Evolutionary conservation across 495 filamentous ascomycete species (phyloP).

Genomic region (Tetracladium marchalianum): DNA sequence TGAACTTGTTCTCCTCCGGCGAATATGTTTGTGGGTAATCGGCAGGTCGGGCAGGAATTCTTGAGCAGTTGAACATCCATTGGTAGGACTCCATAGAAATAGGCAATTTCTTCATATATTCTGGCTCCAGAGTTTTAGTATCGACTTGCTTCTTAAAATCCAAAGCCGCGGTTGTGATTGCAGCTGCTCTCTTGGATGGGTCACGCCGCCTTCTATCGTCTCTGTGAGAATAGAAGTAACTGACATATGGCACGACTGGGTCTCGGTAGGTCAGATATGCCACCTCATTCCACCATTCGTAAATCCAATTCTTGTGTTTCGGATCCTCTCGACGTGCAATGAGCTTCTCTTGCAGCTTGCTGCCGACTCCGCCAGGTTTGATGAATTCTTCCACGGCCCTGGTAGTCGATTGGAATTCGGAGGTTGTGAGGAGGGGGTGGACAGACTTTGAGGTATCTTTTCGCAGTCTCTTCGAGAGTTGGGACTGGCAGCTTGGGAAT

Average conservation of each 20-base stretch:
- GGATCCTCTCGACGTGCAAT: slow-evolving; percentile 74
- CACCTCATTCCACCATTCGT: slow-evolving; percentile 94
- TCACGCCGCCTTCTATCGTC: slow-evolving; percentile 84
- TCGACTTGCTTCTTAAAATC: slow-evolving; percentile 95
- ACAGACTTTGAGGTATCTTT: slow-evolving; percentile 90
- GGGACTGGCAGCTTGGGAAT: slow-evolving; percentile 87
- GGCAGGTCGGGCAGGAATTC: slow-evolving; percentile 70
- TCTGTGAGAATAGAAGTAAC: slow-evolving; percentile 97
- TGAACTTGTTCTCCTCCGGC: slow-evolving; percentile 66
- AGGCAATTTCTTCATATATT: slow-evolving; percentile 93
- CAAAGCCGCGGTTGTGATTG: slow-evolving; percentile 71
- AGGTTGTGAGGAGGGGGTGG: slow-evolving; percentile 62
- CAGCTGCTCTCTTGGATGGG: slow-evolving; percentile 87
- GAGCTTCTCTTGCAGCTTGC: slow-evolving; percentile 81
- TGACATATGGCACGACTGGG: slow-evolving; percentile 95
- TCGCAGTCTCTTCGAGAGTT: slow-evolving; percentile 83
- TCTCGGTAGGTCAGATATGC: slow-evolving; percentile 92
- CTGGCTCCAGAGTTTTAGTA: slow-evolving; percentile 73
- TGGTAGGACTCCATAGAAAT: slow-evolving; percentile 96
- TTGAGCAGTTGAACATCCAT: slow-evolving; percentile 97
- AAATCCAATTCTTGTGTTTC: slow-evolving; percentile 84
- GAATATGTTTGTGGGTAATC: slow-evolving; percentile 81
- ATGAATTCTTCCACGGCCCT: slow-evolving; percentile 78
- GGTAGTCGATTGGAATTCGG: slow-evolving; percentile 67
- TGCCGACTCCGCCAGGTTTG: slow-evolving; percentile 69